phyloP scores from a whole-genome alignment of 2,329 filamentous ascomycete species.

The Dactylellina leptospora region DNA sequence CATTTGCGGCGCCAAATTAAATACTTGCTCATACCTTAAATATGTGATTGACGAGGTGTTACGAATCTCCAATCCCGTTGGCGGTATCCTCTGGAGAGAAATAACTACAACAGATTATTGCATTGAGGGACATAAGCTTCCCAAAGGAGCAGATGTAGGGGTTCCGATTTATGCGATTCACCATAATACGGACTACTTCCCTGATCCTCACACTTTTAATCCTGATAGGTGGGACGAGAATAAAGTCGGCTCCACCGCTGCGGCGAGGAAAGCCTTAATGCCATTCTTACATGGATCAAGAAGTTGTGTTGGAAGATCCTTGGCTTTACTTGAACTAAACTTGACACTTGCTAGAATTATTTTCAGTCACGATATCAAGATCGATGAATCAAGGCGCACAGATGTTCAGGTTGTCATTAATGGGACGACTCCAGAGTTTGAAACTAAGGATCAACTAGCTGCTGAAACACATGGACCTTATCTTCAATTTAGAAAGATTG shows the following conservation, averaged over 20 bases:
- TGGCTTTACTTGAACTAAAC: slow-evolving; percentile 74
- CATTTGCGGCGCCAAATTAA: slow-evolving; percentile 65
- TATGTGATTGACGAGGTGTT: slow-evolving; percentile 73
- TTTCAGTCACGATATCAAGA: slow-evolving; percentile 61
- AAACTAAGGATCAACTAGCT: slow-evolving; percentile 72
- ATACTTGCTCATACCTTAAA: slow-evolving; percentile 68
- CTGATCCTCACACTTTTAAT: slow-evolving; percentile 67
- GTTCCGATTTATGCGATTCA: slow-evolving; percentile 75
- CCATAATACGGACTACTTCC: slow-evolving; percentile 72
- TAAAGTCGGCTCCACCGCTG: slow-evolving; percentile 59
- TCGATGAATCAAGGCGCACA: slow-evolving; percentile 52
- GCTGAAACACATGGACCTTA: slow-evolving; percentile 76
- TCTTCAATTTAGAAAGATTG: slow-evolving; percentile 67
- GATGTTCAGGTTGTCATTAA: not conserved
- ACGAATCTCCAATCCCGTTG: slow-evolving; percentile 71
- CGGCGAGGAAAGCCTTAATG: slow-evolving; percentile 75
- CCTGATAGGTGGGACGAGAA: slow-evolving; percentile 71
- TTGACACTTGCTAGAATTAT: slow-evolving; percentile 69
- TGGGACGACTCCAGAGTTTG: slow-evolving; percentile 2
- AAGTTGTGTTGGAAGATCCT: slow-evolving; percentile 76
- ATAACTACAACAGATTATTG: slow-evolving; percentile 60
- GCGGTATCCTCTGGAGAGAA: slow-evolving; percentile 69
- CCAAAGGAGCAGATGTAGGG: slow-evolving; percentile 70
- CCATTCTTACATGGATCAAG: slow-evolving; percentile 76
- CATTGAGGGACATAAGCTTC: slow-evolving; percentile 67